phyloP scores from a whole-genome alignment of 805 yeast species.

The Wickerhamomyces alni region DNA sequence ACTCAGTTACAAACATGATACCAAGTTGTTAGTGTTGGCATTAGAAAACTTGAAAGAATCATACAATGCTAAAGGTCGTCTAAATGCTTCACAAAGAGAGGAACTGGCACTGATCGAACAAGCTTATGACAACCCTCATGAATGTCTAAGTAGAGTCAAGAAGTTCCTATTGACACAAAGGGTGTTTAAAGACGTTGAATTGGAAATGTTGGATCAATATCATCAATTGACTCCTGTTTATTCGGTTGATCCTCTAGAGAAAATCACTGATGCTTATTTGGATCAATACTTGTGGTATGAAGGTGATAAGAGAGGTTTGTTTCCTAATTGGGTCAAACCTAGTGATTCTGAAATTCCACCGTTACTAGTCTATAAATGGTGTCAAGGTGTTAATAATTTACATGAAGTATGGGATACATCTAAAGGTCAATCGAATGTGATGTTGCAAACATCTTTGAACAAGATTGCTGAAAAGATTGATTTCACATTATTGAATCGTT shows the following conservation, averaged over 20 bases:
- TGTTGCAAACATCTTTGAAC: constrained; percentile 70
- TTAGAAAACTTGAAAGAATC: constrained; percentile 81
- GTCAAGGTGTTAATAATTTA: constrained; percentile 81
- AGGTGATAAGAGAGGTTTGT: constrained; percentile 76
- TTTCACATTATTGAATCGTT: constrained; percentile 75
- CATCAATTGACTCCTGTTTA: constrained; percentile 82
- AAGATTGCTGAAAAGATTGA: constrained; percentile 83
- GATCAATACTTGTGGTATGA: constrained; percentile 97
- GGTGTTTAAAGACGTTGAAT: constrained; percentile 80
- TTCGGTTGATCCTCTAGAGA: constrained; percentile 85
- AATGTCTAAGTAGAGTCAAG: constrained; percentile 79
- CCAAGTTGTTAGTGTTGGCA: constrained; percentile 83
- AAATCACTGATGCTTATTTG: constrained; percentile 90
- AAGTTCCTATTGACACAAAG: constrained; percentile 79
- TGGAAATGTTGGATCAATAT: constrained; percentile 90
- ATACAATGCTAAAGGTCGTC: constrained; percentile 65
- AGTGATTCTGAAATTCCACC: constrained; percentile 93
- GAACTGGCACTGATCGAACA: constrained; percentile 91
- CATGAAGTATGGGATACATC: constrained; percentile 72
- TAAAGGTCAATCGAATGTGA: constrained; percentile 72
- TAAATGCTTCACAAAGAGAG: constrained; percentile 85
- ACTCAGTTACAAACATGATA: constrained; percentile 84
- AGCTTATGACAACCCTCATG: constrained; percentile 96
- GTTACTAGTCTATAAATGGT: constrained; percentile 85
- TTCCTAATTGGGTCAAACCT: constrained; percentile 97